Evolutionary conservation across 192 early-diverging fungal genomes (phyloP), one percentile per base, ranked within the genome.

Genomic region (Nowakowskiella sp.): DNA sequence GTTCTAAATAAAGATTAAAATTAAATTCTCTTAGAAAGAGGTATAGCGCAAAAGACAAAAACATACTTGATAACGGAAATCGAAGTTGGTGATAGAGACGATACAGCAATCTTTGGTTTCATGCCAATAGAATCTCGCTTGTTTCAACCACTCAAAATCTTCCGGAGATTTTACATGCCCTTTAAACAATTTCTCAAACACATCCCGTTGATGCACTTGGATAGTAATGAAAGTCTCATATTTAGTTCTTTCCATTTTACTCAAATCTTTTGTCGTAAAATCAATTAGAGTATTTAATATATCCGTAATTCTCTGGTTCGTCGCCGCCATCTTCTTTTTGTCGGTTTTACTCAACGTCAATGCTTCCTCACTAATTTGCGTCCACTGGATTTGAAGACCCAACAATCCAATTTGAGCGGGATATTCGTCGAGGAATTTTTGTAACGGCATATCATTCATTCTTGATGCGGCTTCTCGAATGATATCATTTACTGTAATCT

Each of bases 221-320:
- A 82, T 81, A 3, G 80, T 82, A 49, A 82, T 82, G n/a, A 82
- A 61, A 0, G 80, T 82, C 51, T 82, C 80, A 49, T 80, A 82
- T 57, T 82, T 82, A 1, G 63, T 65, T 26, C 80, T 60, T 29
- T 82, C 80, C 80, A 82, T 82, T 43, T 81, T 81, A 0, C 70
- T 65, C 36, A 82, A 45, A 52, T 82, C 80, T 47, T 65, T 84
- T 0, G 78, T 82, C 7, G 80, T 82, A 21, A 82, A 54, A 36
- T 82, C 80, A 64, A 82, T 82, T 19, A 82, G 57, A 4, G 62
- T 57, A 63, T 82, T 82, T 23, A 82, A 52, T 16, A 81, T 66
- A 30, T 82, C 80, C 0, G 78, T 82, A 28, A 82, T 72, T 6
- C 65, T 45, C 46, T 79, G 74, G 31, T 69, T 71, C 6, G 80